phyloP scores from a whole-genome alignment of 75 land plant species.

The Pseudotsuga menziesii region DNA sequence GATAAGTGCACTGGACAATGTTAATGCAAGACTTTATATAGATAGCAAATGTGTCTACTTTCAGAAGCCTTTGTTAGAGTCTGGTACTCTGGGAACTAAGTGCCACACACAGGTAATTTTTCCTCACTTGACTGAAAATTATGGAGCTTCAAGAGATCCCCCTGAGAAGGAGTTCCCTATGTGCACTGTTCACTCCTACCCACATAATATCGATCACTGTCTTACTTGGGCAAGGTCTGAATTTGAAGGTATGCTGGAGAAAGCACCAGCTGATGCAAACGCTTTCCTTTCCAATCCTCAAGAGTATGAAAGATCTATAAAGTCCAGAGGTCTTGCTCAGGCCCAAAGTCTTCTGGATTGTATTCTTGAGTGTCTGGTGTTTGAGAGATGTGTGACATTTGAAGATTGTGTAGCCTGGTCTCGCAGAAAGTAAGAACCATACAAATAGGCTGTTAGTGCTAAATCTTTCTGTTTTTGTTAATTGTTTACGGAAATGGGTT shows the following conservation, averaged over 20 bases:
- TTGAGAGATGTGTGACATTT: constrained; percentile 68
- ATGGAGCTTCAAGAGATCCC: constrained; percentile 96
- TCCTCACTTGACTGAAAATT: constrained; percentile 90
- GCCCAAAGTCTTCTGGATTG: constrained; percentile 80
- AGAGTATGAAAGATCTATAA: constrained; percentile 63
- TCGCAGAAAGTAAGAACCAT: constrained; percentile 47
- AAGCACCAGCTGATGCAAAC: constrained; percentile 84
- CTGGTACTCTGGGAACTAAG: constrained; percentile 84
- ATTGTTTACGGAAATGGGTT: not conserved
- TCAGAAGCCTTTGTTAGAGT: constrained; percentile 89
- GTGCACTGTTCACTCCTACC: constrained; percentile 96
- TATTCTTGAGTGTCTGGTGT: constrained; percentile 73
- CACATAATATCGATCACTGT: constrained; percentile 93
- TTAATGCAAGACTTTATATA: constrained; percentile 85
- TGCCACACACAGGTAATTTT: constrained; percentile 98
- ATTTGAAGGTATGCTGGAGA: constrained; percentile 91
- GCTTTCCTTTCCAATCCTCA: constrained; percentile 53
- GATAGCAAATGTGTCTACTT: constrained; percentile 85
- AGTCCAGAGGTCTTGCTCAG: constrained; percentile 82
- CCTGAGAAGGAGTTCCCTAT: constrained; percentile 98
- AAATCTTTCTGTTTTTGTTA: no score
- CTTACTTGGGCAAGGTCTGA: constrained; percentile 95
- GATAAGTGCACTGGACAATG: constrained; percentile 88
- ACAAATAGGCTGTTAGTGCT: no score
- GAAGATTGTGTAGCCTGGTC: constrained; percentile 90